Percentiles rank a stretch among this genome's conserved stretches.
phyloP scores from a whole-genome alignment of 345 rosid species.

The Hypericum androsaemum region DNA sequence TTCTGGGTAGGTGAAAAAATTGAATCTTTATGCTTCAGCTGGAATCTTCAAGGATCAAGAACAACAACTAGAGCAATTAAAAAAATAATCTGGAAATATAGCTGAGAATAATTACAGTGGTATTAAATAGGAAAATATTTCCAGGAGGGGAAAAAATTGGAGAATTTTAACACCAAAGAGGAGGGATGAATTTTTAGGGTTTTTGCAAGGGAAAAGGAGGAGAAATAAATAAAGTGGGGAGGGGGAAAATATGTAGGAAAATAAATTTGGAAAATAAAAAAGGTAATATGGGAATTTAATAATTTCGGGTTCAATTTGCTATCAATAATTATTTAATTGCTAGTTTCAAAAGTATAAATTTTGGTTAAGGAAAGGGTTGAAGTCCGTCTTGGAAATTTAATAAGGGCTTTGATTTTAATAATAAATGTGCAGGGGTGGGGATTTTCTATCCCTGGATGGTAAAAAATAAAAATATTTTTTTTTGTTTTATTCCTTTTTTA shows the following conservation, averaged over 20 bases:
- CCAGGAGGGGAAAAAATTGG: constrained; percentile 14
- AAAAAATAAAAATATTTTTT: background rate
- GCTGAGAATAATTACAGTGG: no score
- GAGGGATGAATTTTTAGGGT: constrained; percentile 19
- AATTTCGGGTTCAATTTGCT: constrained; percentile 28
- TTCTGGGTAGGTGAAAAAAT: constrained; percentile 1
- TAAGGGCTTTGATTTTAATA: constrained; percentile 17
- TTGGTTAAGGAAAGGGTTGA: constrained; percentile 81
- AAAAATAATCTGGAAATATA: no score
- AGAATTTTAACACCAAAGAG: constrained; percentile 6
- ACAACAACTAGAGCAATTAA: constrained; percentile 4
- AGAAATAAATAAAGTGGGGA: constrained; percentile 37
- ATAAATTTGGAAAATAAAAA: constrained; percentile 14
- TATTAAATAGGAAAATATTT: constrained; percentile 18
- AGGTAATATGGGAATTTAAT: constrained; percentile 28
- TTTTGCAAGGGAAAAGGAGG: constrained; percentile 32
- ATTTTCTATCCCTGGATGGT: background rate
- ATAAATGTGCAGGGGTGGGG: constrained; percentile 8
- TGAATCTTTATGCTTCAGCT: constrained; percentile 8
- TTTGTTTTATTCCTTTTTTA: no score
- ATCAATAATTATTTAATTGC: constrained; percentile 57
- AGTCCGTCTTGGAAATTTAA: constrained; percentile 86
- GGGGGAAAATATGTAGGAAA: background rate
- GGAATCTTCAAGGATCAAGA: constrained; percentile 10
- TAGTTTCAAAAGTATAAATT: constrained; percentile 63